Evolutionary conservation across 2,329 filamentous ascomycete species (phyloP).

Genomic region (Fusarium continuum): DNA sequence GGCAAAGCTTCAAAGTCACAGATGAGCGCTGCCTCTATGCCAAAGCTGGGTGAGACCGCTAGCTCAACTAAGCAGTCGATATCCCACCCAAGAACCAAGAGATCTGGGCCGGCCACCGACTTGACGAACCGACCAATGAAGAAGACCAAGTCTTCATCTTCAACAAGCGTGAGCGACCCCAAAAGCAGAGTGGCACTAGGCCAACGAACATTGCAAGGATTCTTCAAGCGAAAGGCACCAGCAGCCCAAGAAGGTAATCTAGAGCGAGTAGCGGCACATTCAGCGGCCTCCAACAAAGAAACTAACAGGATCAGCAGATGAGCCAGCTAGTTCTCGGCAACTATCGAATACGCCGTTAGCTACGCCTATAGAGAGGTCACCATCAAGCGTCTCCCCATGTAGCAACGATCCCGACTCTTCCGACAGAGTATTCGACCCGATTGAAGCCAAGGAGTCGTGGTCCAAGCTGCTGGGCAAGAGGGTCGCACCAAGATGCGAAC

Average conservation of each 20-base stretch:
- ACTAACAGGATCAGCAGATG: constrained; percentile 1
- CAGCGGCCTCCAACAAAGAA: constrained; percentile 28
- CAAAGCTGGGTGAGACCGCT: not conserved
- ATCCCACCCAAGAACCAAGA: constrained; percentile 22
- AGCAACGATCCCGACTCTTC: constrained; percentile 20
- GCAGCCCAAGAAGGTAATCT: constrained; percentile 13
- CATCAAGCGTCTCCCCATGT: not conserved
- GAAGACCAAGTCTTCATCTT: constrained; percentile 39
- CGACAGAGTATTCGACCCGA: constrained; percentile 69
- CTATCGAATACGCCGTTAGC: not conserved
- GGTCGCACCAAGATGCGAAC: constrained; percentile 81
- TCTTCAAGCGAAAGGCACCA: constrained; percentile 70
- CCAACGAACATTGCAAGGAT: constrained; percentile 75
- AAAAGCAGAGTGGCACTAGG: constrained; percentile 48
- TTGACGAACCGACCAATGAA: constrained; percentile 32
- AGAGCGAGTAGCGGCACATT: constrained; percentile 2
- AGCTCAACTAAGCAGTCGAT: not conserved
- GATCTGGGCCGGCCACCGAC: constrained; percentile 19
- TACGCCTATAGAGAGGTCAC: not conserved
- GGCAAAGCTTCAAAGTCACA: not conserved
- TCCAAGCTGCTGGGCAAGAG: constrained; percentile 82
- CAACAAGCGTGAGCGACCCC: constrained; percentile 31
- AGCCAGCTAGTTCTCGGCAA: not conserved
- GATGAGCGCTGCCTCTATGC: not conserved
- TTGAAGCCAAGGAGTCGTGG: constrained; percentile 84